Base-by-base conservation (phyloP, 192 early-diverging fungal genomes). In the Linnemannia schmuckeri region DNA sequence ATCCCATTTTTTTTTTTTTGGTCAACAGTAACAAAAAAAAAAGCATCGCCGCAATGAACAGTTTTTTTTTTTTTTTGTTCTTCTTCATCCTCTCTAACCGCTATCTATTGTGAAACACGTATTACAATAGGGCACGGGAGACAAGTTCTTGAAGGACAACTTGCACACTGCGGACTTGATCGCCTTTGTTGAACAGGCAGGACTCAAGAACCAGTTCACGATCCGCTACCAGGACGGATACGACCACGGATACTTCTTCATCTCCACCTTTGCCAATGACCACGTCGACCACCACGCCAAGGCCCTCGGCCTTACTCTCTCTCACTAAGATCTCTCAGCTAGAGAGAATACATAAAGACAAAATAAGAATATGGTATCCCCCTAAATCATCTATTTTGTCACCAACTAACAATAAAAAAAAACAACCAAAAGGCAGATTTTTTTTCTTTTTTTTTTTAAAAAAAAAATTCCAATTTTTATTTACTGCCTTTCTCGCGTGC, bases 211-310 rank as follows among this genome's bases (percentile, higher is more conserved):
- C 18, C 78, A 89, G 74, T 93, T 96, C n/a, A 88, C 88, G 18
- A 90, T 93, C 61, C 91, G 93, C 35, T 90, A 92, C 88, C 95
- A 94, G 71, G 94, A 95, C 40, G 96, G 95, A 30, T 98, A 96
- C 75, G 96, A 97, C 79, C 97, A 98, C 81, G 92, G 92, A 30
- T 98, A 98, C 86, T 98, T 85, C 83, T 97, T 97, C 78, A 94
- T 98, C 77, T 88, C 91, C 63, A 93, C 94, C 18, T 96, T 98
- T 87, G 91, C 95, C 73, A 88, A 93, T 15, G 94, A 96, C 71
- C 97, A 97, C 80, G 90, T 97, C 46, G 72, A 82, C 4, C 96
- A 96, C 82, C 96, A 97, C 76, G 93, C 92, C 38, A 90, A 93
- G 74, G 75, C 89, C 40, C 87, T 93, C 17, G 81, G 81, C 15